Evolutionary conservation across 2,329 filamentous ascomycete species (phyloP).

Genomic region (Botryotinia calthae): DNA sequence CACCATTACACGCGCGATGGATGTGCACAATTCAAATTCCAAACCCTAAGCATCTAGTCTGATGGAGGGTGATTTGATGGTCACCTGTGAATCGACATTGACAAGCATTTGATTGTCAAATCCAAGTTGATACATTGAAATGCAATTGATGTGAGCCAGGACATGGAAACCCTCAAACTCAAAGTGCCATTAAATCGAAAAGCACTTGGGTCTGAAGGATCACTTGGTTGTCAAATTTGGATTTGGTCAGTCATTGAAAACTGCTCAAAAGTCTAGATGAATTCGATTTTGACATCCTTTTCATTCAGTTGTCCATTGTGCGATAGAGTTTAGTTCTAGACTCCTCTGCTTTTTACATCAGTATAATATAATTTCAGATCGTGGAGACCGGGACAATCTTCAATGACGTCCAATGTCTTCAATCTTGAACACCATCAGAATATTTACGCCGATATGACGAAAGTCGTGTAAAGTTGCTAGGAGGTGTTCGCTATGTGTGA

Average conservation of each 20-base stretch:
- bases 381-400: background rate
- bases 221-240: background rate
- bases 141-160: background rate
- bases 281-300: background rate
- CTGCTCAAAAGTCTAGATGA: background rate
- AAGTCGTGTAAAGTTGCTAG: slow-evolving; percentile 11
- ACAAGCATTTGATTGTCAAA: background rate
- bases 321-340: background rate
- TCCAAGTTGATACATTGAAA: background rate
- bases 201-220: background rate
- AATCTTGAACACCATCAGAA: background rate
- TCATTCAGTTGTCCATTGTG: background rate
- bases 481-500: slow-evolving; percentile 4
- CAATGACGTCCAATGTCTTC: slow-evolving; percentile 19
- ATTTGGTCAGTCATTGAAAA: background rate
- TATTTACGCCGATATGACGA: slow-evolving; percentile 9
- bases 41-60: background rate
- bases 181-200: background rate
- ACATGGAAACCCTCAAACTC: background rate
- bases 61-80: background rate
- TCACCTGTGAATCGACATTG: background rate
- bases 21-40: background rate
- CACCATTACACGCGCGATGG: background rate
- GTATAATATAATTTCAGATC: background rate
- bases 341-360: background rate